phyloP scores from a whole-genome alignment of 1,284 basidiomycete species.

The Heterobasidion irregulare region DNA sequence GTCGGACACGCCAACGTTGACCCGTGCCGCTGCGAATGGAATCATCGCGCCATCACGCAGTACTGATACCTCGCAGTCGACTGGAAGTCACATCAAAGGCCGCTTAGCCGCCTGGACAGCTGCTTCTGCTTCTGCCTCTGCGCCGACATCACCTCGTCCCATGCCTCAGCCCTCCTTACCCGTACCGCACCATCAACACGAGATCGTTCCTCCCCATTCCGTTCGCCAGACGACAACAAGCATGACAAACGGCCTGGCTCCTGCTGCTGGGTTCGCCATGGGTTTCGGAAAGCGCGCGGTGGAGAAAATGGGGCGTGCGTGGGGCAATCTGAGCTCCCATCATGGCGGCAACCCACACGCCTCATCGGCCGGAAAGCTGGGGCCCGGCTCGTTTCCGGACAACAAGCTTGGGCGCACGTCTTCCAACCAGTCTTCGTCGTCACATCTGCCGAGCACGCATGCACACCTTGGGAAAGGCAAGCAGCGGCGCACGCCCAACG shows the following conservation, averaged over 20 bases:
- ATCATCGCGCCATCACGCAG: slow-evolving; percentile 29
- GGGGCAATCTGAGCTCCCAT: slow-evolving; percentile 40
- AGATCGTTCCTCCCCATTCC: slow-evolving; percentile 19
- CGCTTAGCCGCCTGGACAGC: slow-evolving; percentile 43
- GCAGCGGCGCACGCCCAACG: slow-evolving; percentile 44
- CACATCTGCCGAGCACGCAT: slow-evolving; percentile 10
- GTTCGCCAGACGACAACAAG: slow-evolving; percentile 62
- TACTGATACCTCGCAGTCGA: slow-evolving; percentile 23
- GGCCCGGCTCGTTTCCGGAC: slow-evolving; percentile 3
- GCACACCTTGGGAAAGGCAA: slow-evolving; percentile 23
- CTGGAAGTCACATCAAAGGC: slow-evolving; percentile 36
- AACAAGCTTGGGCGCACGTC: slow-evolving; percentile 24
- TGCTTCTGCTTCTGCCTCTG: background rate
- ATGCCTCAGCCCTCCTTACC: slow-evolving; percentile 18
- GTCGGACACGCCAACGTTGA: slow-evolving; percentile 29
- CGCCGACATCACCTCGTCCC: slow-evolving; percentile 15
- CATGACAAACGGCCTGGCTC: slow-evolving; percentile 55
- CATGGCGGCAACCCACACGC: slow-evolving; percentile 27
- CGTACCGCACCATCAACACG: slow-evolving; percentile 15
- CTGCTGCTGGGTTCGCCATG: slow-evolving; percentile 59
- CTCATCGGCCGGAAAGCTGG: slow-evolving; percentile 23
- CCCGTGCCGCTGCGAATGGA: slow-evolving; percentile 31
- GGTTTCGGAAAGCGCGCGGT: slow-evolving; percentile 54
- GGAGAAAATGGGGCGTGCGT: slow-evolving; percentile 63
- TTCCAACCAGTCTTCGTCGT: slow-evolving; percentile 28